phyloP scores from a whole-genome alignment of 2,329 filamentous ascomycete species.

The Xylariomycetidae sp. region DNA sequence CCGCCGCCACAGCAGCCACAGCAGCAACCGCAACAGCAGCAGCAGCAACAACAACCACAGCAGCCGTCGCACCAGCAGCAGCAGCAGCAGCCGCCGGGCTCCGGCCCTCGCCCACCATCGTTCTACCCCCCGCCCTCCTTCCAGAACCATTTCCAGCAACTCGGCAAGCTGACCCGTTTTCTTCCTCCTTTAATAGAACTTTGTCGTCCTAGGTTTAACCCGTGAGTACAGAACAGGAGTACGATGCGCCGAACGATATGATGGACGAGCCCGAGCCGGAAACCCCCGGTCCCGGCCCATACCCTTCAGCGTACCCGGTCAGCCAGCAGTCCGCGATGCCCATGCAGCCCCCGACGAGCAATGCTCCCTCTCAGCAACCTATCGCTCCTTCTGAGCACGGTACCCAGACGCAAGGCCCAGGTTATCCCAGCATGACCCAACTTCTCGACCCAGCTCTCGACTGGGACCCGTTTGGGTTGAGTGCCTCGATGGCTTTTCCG shows the following conservation, averaged over 20 bases:
- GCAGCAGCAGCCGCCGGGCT: constrained; percentile 29
- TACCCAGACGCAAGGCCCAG: constrained; percentile 26
- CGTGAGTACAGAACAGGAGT: constrained; percentile 84
- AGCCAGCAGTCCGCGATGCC: constrained; percentile 33
- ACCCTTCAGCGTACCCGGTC: constrained; percentile 49
- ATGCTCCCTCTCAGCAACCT: constrained; percentile 32
- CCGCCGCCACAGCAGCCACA: constrained; percentile 7
- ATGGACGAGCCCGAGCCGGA: constrained; percentile 76
- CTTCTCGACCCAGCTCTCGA: constrained; percentile 76
- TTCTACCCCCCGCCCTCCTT: constrained; percentile 81
- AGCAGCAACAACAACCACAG: constrained; percentile 7
- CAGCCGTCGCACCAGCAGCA: constrained; percentile 20
- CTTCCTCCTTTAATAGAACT: constrained; percentile 48
- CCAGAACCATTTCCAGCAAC: constrained; percentile 89
- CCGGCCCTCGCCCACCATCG: constrained; percentile 29
- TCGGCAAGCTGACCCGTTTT: constrained; percentile 71
- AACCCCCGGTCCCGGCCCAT: constrained; percentile 61
- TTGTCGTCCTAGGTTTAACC: constrained; percentile 64
- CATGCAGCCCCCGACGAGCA: constrained; percentile 31
- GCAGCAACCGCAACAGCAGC: constrained; percentile 21
- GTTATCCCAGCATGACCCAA: constrained; percentile 59
- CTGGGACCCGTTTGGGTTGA: constrained; percentile 88
- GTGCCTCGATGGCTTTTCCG: constrained; percentile 92
- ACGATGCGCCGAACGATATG: constrained; percentile 84
- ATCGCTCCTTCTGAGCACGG: constrained; percentile 27